A percentile compares a stretch with the other conserved stretches of the same genome.
These are phyloP conservation scores for Arabidopsis suecica DNA, from an alignment of 345 rosid genomes.

Conservation along the genomic window DNA sequence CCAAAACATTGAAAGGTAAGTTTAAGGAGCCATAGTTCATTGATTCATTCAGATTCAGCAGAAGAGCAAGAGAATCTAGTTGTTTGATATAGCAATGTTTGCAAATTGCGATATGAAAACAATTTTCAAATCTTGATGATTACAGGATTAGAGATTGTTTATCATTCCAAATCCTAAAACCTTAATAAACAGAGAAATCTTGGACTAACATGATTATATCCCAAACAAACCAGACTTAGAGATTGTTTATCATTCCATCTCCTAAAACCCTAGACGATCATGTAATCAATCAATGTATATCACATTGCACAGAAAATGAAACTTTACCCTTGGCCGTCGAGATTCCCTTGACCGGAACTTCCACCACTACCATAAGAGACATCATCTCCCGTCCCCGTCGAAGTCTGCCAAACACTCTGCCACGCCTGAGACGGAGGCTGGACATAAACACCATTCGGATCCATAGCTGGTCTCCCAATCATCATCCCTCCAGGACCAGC, in stretches of 20 bases:
- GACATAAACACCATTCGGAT: conserved; percentile 67
- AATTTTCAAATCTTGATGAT: conserved; percentile 2
- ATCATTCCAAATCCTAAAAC: not conserved
- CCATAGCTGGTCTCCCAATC: conserved; percentile 89
- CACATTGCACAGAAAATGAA: conserved; percentile 23
- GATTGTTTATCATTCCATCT: conserved; percentile 13
- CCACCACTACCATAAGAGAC: conserved; percentile 73
- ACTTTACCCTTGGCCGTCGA: conserved; percentile 60
- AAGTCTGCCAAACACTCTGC: conserved; percentile 94
- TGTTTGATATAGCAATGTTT: not conserved
- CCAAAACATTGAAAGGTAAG: conserved; percentile 11
- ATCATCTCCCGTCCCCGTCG: conserved; percentile 63
- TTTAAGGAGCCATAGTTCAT: not conserved
- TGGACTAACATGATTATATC: not conserved
- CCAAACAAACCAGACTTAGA: not conserved
- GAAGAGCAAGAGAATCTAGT: not conserved
- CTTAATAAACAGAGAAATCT: not conserved
- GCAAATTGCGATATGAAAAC: not conserved
- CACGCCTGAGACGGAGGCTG: conserved; percentile 97
- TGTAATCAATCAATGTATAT: conserved; percentile 12
- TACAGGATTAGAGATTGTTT: not conserved
- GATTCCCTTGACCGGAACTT: conserved; percentile 72
- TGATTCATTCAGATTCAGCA: conserved; percentile 10
- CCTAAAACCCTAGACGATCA: conserved; percentile 24
- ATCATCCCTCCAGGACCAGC: conserved; percentile 82